Percentiles rank a stretch among this genome's conserved stretches.
Evolutionary conservation across 768 basidiomycete species (phyloP).

Genomic region (Trametes meyenii): DNA sequence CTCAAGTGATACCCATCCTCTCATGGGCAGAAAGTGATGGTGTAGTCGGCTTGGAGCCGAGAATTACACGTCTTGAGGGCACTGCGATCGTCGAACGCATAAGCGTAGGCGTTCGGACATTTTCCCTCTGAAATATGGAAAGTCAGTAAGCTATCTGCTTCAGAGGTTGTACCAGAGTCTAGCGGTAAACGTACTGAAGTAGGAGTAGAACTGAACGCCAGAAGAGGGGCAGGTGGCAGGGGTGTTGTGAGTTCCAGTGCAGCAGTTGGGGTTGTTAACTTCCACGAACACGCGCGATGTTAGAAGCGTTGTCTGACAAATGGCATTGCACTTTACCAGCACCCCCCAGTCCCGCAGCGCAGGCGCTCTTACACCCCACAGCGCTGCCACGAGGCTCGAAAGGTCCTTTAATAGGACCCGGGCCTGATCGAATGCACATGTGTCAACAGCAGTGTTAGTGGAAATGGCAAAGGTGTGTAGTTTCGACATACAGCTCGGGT

Average conservation of each 20-base stretch:
- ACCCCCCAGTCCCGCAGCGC: constrained; percentile 43
- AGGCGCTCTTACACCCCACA: constrained; percentile 49
- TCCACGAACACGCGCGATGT: background rate
- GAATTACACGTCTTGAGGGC: background rate
- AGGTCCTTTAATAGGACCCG: constrained; percentile 37
- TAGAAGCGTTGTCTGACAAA: too few species aligned
- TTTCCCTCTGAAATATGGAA: constrained; percentile 37
- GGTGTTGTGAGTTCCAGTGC: constrained; percentile 56
- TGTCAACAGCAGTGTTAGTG: background rate
- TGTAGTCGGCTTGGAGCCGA: background rate
- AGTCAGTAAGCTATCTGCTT: background rate
- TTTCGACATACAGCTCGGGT: constrained; percentile 39
- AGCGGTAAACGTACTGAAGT: constrained; percentile 45
- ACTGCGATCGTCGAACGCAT: constrained; percentile 52
- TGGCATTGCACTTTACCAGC: constrained; percentile 13
- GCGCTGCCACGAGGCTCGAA: constrained; percentile 38
- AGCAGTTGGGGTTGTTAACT: constrained; percentile 66
- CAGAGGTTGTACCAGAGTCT: too few species aligned
- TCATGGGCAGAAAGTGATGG: constrained; percentile 9
- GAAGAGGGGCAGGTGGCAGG: constrained; percentile 58
- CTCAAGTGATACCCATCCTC: too few species aligned
- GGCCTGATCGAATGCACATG: constrained; percentile 29
- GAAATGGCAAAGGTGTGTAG: too few species aligned
- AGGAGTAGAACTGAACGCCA: constrained; percentile 44
- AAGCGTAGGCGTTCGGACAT: constrained; percentile 51